Base-by-base conservation (phyloP, 345 rosid genomes). In the Erodium maritimum region DNA sequence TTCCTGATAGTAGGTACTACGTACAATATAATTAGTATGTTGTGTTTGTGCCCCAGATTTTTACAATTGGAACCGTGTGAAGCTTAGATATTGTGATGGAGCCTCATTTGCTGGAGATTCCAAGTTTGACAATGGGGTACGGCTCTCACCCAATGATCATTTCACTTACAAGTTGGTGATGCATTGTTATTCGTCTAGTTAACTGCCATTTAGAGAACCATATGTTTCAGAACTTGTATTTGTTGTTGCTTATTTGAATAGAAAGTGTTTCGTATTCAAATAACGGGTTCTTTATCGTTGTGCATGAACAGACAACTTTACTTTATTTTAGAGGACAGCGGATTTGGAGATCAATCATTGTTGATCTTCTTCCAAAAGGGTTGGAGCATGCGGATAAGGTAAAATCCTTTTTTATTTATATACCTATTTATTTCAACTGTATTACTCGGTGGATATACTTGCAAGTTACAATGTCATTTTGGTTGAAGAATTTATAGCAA, bases 11-110 rank as follows among this genome's bases (percentile, higher is more conserved):
- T n/a, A n/a, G n/a, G n/a, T n/a, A n/a, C n/a, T n/a, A n/a, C n/a
- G n/a, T n/a, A n/a, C n/a, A n/a, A n/a, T n/a, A n/a, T n/a, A n/a
- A n/a, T n/a, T n/a, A n/a, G n/a, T n/a, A n/a, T n/a, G n/a, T n/a
- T n/a, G n/a, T n/a, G n/a, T n/a, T n/a, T n/a, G n/a, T 29, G 37
- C 48, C 14, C 11, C 85, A 89, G 96, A 89, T 68, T 93, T 93
- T 73, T 86, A 93, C 85, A 89, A 93, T 63, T 93, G 99, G 99
- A 93, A 93, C 73, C 87, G 82, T n/a, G 96, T 93, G 50, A 88
- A 88, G 76, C 66, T 93, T 25, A 82, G 99, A 67, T 93, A 93
- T 52, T 93, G 99, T 54, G 99, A 93, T 61, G 99, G 99, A 75
- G 99, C 81, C 25, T 93, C 99, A 2, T 93, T 93, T 69, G 81